Evolutionary conservation across 805 yeast species (phyloP), one percentile per base, ranked within the genome.

Genomic region (Maudiozyma turicensis): DNA sequence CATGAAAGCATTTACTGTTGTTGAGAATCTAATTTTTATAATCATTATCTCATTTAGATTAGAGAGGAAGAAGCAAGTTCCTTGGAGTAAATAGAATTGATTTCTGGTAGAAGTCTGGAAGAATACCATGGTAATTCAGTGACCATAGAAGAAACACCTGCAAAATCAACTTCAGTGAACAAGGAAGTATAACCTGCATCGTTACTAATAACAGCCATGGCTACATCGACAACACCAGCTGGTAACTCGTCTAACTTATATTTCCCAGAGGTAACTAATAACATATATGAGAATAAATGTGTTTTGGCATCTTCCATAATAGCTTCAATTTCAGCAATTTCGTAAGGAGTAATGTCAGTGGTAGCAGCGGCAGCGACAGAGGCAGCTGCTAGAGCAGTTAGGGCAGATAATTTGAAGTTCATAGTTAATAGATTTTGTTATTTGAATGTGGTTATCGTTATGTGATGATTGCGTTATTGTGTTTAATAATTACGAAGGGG

Each of bases 101-200:
- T 42, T 28, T 44, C 52, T 26, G 60, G 50, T 30, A 48, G 49
- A n/a, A 62, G 42, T 51, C 65, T 59, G 40, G 57, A 44, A 9
- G 62, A 54, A 49, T 59, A 66, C 69, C 69, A 66, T 54, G 69
- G 67, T 38, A 66, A 51, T 33, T 58, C 65, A 30, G 68, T 63
- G 30, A 66, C 51, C 53, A 62, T 56, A 9, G 61, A 38, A 8
- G 58, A 50, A 35, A 65, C 64, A 33, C 57, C 58, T 47, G 47
- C 39, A 45, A 54, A 51, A 49, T 64, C 64, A 43, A 67, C 54
- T 43, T 54, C 47, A 26, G 48, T 8, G 53, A 50, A 65, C 49
- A 63, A 55, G 26, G 66, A 52, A 48, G 71, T 66, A 57, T 62
- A 66, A 26, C 62, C 55, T 14, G 58, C 63, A 48, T 66, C 69